Base-by-base conservation (phyloP, 2,329 filamentous ascomycete genomes). In the Neonectria neomacrospora region DNA sequence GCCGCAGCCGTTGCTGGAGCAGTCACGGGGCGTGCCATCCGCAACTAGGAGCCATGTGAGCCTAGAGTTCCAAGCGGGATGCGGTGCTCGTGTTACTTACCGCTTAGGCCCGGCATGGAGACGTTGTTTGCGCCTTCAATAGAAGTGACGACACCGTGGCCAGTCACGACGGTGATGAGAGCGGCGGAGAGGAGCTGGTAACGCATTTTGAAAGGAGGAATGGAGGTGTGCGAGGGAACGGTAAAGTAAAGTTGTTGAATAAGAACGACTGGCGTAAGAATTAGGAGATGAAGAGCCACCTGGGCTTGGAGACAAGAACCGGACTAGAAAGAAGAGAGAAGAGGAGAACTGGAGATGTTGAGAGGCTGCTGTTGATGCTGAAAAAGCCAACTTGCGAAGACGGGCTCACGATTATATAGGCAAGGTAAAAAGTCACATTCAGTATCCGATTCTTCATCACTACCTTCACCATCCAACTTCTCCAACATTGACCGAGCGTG, bases 21-120 rank as follows among this genome's bases (percentile, higher is more conserved):
- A 91, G 78, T 91, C 88, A 73, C 89, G 88, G 54, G 88, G 89
- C 65, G 89, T 91, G 71, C 88, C 88, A 65, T 91, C 88, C 50
- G 82, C 80, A 67, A 90, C 86, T 82, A 20, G 23, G n/a, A 37
- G 26, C 5, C 1, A 0, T 34, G 56, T 71, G 48, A 66, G 52
- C 5, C 7, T 28, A 3, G 3, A n/a, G 10, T 5, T 16, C 53
- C 42, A 26, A 23, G 28, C 32, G 7, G 7, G 18, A n/a, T 5
- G 2, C 3, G 28, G 5, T 48, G 10, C 1, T 3, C 12, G 10
- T n/a, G 3, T 22, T 30, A 69, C 69, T 30, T 72, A 77, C 76
- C 60, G 47, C 67, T 74, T 7, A 90, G 83, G 75, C 85, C 87
- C 34, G 87, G 86, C 87, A 90, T 89, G 66, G 75, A 81, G 45